Conservation (phyloP, 208 protist species). For the Trypanosoma congolense region DNA sequence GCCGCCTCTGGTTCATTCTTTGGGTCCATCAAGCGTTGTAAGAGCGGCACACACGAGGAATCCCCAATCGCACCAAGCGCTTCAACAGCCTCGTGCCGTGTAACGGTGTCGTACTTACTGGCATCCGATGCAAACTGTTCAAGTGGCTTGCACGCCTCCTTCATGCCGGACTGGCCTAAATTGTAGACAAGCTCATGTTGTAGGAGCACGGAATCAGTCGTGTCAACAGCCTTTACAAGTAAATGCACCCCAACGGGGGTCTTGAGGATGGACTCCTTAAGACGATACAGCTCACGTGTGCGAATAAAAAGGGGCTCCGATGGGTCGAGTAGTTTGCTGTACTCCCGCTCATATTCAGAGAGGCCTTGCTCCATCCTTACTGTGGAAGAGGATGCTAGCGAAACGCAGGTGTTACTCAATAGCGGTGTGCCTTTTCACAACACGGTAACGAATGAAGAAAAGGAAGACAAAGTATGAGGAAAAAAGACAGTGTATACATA, state of each 20-base stretch:
- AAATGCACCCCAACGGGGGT: slow-evolving; percentile 44
- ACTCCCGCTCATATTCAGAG: slow-evolving; percentile 41
- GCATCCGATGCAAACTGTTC: slow-evolving; percentile 53
- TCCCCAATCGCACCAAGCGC: slow-evolving; percentile 87
- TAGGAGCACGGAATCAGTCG: slow-evolving; percentile 91
- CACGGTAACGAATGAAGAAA: no score
- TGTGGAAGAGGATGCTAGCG: slow-evolving; percentile 2
- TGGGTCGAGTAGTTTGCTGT: slow-evolving; percentile 64
- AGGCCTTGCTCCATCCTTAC: slow-evolving; percentile 11
- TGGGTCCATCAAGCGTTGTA: slow-evolving; percentile 44
- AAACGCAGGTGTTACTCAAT: no score
- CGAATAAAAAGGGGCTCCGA: slow-evolving; percentile 73
- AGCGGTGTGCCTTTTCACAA: no score
- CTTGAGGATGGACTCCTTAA: slow-evolving; percentile 74
- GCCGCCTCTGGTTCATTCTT: slow-evolving; percentile 49
- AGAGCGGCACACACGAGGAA: slow-evolving; percentile 31
- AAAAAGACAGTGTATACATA: no score
- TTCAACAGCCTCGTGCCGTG: slow-evolving; percentile 95
- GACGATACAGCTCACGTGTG: slow-evolving; percentile 82
- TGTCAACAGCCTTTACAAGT: slow-evolving; percentile 70
- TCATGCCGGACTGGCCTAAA: slow-evolving; percentile 92
- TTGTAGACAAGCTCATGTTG: slow-evolving; percentile 97
- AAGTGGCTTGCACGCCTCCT: slow-evolving; percentile 74
- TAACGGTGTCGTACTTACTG: slow-evolving; percentile 90
- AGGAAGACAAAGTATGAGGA: no score